A percentile compares a stretch with the other conserved stretches of the same genome.
Conservation (phyloP, 2,329 filamentous ascomycete species). For the Colletotrichum lupini region DNA sequence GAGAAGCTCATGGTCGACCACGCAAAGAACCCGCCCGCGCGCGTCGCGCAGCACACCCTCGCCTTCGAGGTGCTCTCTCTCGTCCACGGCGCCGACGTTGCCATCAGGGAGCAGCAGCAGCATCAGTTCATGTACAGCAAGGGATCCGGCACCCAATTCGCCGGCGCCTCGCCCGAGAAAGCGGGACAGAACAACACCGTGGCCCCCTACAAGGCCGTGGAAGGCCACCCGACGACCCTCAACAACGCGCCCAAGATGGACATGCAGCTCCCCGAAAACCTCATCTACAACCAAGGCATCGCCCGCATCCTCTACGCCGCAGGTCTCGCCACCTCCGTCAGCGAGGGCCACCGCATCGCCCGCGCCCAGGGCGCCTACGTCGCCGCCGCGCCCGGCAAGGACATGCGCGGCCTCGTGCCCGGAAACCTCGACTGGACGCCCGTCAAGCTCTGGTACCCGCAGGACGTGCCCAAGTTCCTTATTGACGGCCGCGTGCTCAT, state of each 20-base stretch:
- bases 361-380: constrained; percentile 69
- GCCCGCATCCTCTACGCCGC: constrained; percentile 69
- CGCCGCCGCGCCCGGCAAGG: constrained; percentile 59
- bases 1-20: constrained; percentile 75
- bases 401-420: constrained; percentile 54
- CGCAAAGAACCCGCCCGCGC: constrained; percentile 72
- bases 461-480: constrained; percentile 69
- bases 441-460: constrained; percentile 68
- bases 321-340: constrained; percentile 66
- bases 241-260: constrained; percentile 64
- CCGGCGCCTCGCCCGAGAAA: constrained; percentile 16
- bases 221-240: constrained; percentile 39
- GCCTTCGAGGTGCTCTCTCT: constrained; percentile 86
- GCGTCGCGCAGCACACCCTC: constrained; percentile 84
- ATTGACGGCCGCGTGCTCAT: constrained; percentile 70
- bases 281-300: constrained; percentile 66
- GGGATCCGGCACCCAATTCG: background rate
- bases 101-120: constrained; percentile 68
- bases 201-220: constrained; percentile 34
- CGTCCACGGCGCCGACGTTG: constrained; percentile 76
- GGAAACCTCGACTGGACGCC: constrained; percentile 70
- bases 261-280: constrained; percentile 67
- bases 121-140: constrained; percentile 63
- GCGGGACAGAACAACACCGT: constrained; percentile 25
- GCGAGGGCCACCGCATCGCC: constrained; percentile 70